Base-by-base conservation (phyloP, 345 rosid genomes). In the Mallotus nudiflorus region DNA sequence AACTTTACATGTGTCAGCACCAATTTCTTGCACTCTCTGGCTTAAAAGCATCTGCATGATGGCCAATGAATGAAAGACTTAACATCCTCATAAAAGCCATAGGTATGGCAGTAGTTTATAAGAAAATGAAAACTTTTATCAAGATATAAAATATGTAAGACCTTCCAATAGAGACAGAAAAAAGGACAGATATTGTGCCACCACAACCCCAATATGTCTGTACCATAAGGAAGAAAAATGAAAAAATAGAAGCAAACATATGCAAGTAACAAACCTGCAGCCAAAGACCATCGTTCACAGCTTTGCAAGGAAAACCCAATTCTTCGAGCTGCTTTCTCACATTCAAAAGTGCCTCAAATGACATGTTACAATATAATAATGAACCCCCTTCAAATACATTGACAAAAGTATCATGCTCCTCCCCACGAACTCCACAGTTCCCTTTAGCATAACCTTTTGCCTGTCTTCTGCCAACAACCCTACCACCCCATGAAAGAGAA, bases 231-330 rank as follows among this genome's bases (percentile, higher is more conserved):
- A 53, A 60, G 64, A 46, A 51, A 39, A 60, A 28, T 73, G 48
- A 27, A 66, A 52, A 49, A 48, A 29, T 28, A 45, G 73, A 63
- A 80, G 49, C 48, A 60, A 75, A 71, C 35, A 61, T 64, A 64
- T 62, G 49, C 45, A 48, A 67, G 59, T 35, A 69, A 71, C 81
- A 74, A 75, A 94, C 97, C 97, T 94, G 98, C 71, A 94, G 80
- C 98, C 98, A 94, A 68, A 94, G 96, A 80, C 96, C 93, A 82
- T 94, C 97, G 55, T 94, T 94, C 73, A 91, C 87, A 50, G 98
- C 96, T 84, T 90, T 91, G 87, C 97, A 85, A 57, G 98, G 98
- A 79, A 94, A 91, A 53, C 91, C 98, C 75, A 88, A 79, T 80
- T 88, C 98, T 79, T 94, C 98, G 72, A 94, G 98, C 74, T 90